Evolutionary conservation across 805 yeast species (phyloP).

Genomic region (Candida ulmi): DNA sequence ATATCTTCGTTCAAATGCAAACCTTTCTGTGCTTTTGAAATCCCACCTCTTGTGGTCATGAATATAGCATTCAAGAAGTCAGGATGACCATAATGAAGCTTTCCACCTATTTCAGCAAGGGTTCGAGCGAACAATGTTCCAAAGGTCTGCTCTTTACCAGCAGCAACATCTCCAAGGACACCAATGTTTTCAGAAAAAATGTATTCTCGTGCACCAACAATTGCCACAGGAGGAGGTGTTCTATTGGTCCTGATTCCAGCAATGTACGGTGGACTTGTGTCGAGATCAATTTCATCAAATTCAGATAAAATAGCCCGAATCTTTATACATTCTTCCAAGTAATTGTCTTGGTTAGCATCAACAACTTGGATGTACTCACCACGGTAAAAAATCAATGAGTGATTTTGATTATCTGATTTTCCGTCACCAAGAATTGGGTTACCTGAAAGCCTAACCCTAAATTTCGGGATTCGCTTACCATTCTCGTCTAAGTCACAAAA

Average conservation of each 20-base stretch:
- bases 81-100: slow-evolving; percentile 94
- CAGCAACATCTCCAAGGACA: slow-evolving; percentile 91
- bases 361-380: slow-evolving; percentile 94
- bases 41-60: slow-evolving; percentile 95
- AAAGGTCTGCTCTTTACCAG: slow-evolving; percentile 95
- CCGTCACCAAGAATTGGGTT: slow-evolving; percentile 97
- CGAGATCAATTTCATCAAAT: slow-evolving; percentile 72
- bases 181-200: slow-evolving; percentile 92
- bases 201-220: slow-evolving; percentile 92
- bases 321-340: slow-evolving; percentile 89
- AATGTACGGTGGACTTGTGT: slow-evolving; percentile 44
- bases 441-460: slow-evolving; percentile 75
- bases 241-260: slow-evolving; percentile 49
- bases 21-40: slow-evolving; percentile 92
- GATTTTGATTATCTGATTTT: slow-evolving; percentile 92
- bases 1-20: slow-evolving; percentile 92
- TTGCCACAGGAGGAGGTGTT: slow-evolving; percentile 64
- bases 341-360: slow-evolving; percentile 96
- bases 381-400: slow-evolving; percentile 77
- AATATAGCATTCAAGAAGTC: slow-evolving; percentile 86
- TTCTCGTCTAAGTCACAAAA: slow-evolving; percentile 47
- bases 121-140: slow-evolving; percentile 95
- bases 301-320: slow-evolving; percentile 84
- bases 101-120: slow-evolving; percentile 89
- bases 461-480: slow-evolving; percentile 55